Percentiles rank a stretch among this genome's conserved stretches.
Evolutionary conservation across 305 asterid genomes (phyloP).

Genomic region (Fraxinus latifolia): DNA sequence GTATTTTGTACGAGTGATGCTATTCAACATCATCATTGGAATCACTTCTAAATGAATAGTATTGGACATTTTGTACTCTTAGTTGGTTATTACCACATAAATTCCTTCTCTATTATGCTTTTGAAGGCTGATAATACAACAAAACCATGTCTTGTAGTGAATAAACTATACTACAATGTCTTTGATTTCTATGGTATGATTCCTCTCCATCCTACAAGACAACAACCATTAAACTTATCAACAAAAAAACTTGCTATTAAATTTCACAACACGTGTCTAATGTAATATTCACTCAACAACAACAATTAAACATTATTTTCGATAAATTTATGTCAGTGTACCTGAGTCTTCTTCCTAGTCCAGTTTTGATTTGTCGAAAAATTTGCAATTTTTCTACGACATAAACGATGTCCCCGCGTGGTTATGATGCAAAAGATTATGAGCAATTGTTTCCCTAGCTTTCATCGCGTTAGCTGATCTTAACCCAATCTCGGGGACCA

Average conservation of each 20-base stretch:
- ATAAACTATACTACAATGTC: conserved; percentile 23
- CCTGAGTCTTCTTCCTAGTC: background rate
- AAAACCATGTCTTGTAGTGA: background rate
- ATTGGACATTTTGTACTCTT: background rate
- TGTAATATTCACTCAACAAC: background rate
- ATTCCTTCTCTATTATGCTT: background rate
- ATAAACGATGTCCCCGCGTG: conserved; percentile 80
- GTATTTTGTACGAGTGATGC: background rate
- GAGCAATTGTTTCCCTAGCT: conserved; percentile 73
- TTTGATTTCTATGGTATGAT: conserved; percentile 30
- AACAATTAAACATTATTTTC: background rate
- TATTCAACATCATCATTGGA: background rate
- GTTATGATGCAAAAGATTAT: conserved; percentile 76
- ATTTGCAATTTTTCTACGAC: conserved; percentile 26
- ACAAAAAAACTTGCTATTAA: background rate
- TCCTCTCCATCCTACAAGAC: conserved; percentile 23
- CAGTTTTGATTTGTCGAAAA: background rate
- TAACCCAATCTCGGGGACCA: conserved; percentile 65
- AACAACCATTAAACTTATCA: conserved; percentile 20
- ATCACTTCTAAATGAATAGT: background rate
- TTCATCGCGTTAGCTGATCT: conserved; percentile 61
- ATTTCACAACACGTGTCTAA: background rate
- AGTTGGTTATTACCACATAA: background rate
- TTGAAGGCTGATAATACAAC: background rate
- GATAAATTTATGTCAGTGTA: background rate